Evolutionary conservation across 2,329 filamentous ascomycete genomes (phyloP).

Genomic region (Microdochium nivale): DNA sequence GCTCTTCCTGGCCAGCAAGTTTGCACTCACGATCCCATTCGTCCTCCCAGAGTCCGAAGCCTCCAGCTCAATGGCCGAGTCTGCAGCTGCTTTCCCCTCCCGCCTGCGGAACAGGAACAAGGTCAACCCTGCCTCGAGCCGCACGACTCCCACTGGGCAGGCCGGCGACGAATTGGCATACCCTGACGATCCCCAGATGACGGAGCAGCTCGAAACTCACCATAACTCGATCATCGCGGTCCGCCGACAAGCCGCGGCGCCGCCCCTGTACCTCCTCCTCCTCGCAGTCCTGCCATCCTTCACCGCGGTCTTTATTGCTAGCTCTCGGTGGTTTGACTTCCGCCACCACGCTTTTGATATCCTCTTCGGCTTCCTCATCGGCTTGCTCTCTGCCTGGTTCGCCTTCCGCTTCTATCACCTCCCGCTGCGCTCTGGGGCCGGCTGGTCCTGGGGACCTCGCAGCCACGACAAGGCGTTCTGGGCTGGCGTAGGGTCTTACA

Average conservation of each 20-base stretch:
- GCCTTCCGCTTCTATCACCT: slow-evolving; percentile 82
- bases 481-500: slow-evolving; percentile 58
- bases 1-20: slow-evolving; percentile 79
- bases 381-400: slow-evolving; percentile 61
- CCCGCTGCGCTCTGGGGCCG: slow-evolving; percentile 67
- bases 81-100: slow-evolving; percentile 59
- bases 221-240: slow-evolving; percentile 38
- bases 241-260: slow-evolving; percentile 69
- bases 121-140: slow-evolving; percentile 21
- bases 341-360: slow-evolving; percentile 92
- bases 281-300: slow-evolving; percentile 64
- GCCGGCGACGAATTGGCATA: slow-evolving; percentile 18
- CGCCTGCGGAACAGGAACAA: slow-evolving; percentile 47
- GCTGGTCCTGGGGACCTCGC: slow-evolving; percentile 83
- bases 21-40: slow-evolving; percentile 65
- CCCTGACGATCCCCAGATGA: slow-evolving; percentile 16
- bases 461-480: slow-evolving; percentile 68
- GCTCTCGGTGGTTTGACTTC: slow-evolving; percentile 80
- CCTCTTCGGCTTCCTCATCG: slow-evolving; percentile 74
- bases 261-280: slow-evolving; percentile 70
- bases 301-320: slow-evolving; percentile 70
- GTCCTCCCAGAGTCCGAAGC: slow-evolving; percentile 41
- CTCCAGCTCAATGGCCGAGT: slow-evolving; percentile 38
- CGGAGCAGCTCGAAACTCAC: slow-evolving; percentile 22
- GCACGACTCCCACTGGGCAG: slow-evolving; percentile 20